These are phyloP conservation scores for Didymella segeticola DNA, from an alignment of 2,329 filamentous ascomycete genomes.

Conservation along the genomic window DNA sequence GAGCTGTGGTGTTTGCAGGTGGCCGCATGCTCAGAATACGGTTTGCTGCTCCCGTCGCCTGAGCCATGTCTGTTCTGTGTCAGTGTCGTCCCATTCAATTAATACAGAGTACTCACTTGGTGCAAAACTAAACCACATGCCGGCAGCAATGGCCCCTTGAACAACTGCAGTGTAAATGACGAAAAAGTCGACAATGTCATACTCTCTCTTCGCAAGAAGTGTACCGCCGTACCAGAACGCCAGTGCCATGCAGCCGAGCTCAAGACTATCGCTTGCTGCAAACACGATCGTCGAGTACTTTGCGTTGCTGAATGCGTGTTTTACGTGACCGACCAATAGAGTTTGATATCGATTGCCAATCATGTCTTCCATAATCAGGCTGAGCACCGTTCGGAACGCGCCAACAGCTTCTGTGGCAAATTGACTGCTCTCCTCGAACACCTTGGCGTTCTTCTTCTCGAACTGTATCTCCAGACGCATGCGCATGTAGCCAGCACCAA, in stretches of 20 bases:
- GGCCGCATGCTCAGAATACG: conserved; percentile 46
- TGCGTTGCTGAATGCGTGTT: conserved; percentile 65
- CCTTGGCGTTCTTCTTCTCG: conserved; percentile 70
- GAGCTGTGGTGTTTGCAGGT: conserved; percentile 9
- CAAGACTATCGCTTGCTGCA: conserved; percentile 71
- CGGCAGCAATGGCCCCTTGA: conserved; percentile 50
- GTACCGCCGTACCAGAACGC: conserved; percentile 61
- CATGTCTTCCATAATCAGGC: conserved; percentile 71
- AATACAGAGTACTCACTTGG: conserved; percentile 46
- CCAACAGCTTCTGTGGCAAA: conserved; percentile 78
- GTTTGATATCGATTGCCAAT: conserved; percentile 68
- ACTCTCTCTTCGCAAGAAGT: conserved; percentile 54
- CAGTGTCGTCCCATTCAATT: background rate
- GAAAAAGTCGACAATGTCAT: conserved; percentile 57
- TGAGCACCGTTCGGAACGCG: conserved; percentile 74
- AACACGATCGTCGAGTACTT: conserved; percentile 70
- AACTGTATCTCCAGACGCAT: conserved; percentile 69
- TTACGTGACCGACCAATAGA: conserved; percentile 66
- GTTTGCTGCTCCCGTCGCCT: conserved; percentile 47
- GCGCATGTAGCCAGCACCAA: conserved; percentile 58
- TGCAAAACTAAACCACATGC: conserved; percentile 54
- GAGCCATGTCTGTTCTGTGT: conserved; percentile 38
- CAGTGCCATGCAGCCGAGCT: conserved; percentile 68
- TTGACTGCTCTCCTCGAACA: conserved; percentile 74
- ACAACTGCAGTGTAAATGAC: conserved; percentile 61